Evolutionary conservation across 352 stramenopile genomes (phyloP), one percentile per base, ranked within the genome.

Genomic region (Globisporangium cystogenes): DNA sequence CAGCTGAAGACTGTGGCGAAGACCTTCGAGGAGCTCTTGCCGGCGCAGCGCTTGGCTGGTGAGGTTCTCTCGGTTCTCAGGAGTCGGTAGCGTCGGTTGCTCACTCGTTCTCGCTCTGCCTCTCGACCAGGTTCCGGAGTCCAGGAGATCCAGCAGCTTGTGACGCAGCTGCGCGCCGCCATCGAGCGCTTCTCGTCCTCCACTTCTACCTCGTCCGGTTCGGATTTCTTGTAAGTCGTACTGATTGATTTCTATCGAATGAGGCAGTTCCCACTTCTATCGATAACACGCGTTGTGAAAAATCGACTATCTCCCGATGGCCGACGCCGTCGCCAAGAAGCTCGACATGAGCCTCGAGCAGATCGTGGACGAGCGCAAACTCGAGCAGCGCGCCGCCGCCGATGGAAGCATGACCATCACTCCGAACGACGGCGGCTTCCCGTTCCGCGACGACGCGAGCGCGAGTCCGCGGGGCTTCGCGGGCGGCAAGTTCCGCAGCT

Each of bases 311-410:
- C 3, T 4, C 46, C n/a, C n/a, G n/a, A 50, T 49, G 51, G 62
- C 59, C 36, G 71, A 77, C 52, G 61, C 68, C 39, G 71, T 72
- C 43, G 72, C 83, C 63, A 86, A 88, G 65, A 86, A 84, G 63
- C 68, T 87, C 39, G 68, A 78, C 55, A 90, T 88, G 79, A 72
- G 74, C 46, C 65, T 88, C 49, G 79, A 86, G 26, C 60, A 86
- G 43, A 90, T 87, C 56, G 68, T 67, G 20, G 54, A 82, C 47
- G 69, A 87, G 64, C 65, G 67, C 60, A 74, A 83, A 58, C 51
- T 53, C 27, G 59, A 75, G 45, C 35, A 43, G 2, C 33, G 29
- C 33, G 33, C 33, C 33, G 33, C 14, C 26, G 5, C 26, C 26
- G 26, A 29, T 5, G 5, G 26, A 2, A 41, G 20, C 36, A 48